phyloP scores from a whole-genome alignment of 805 yeast species.

The Millerozyma miso region DNA sequence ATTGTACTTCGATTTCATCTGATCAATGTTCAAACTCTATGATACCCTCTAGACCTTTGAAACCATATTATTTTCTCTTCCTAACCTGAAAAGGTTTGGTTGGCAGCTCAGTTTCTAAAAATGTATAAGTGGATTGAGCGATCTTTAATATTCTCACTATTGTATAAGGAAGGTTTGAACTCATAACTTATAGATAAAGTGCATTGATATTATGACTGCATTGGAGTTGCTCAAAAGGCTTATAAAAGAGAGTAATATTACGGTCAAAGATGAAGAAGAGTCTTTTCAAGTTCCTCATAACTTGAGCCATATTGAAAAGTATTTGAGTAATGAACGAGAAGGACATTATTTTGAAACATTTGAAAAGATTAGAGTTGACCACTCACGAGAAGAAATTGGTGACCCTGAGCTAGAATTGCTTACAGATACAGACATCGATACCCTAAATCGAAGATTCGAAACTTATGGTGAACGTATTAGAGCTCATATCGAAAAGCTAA shows the following conservation, averaged over 20 bases:
- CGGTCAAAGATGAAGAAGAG: neutral
- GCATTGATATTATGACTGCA: slow-evolving; percentile 5
- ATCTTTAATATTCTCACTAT: no score
- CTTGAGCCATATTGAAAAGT: neutral
- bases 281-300: neutral
- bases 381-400: slow-evolving; percentile 3
- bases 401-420: neutral
- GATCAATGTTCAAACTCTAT: no score
- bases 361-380: slow-evolving; percentile 12
- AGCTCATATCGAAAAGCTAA: slow-evolving; percentile 31
- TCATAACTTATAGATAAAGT: neutral
- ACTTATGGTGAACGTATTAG: slow-evolving; percentile 22
- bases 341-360: slow-evolving; percentile 6
- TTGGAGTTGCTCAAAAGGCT: slow-evolving; percentile 4
- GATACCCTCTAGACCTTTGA: no score
- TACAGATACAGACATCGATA: neutral
- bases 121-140: no score
- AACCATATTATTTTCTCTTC: no score
- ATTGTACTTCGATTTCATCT: no score
- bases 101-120: no score
- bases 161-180: no score
- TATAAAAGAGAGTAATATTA: neutral
- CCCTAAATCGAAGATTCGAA: slow-evolving; percentile 10
- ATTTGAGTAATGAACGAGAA: neutral
- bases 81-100: no score